Base-by-base conservation (phyloP, 208 protist genomes). In the Kentomonas sorsogonicus region DNA sequence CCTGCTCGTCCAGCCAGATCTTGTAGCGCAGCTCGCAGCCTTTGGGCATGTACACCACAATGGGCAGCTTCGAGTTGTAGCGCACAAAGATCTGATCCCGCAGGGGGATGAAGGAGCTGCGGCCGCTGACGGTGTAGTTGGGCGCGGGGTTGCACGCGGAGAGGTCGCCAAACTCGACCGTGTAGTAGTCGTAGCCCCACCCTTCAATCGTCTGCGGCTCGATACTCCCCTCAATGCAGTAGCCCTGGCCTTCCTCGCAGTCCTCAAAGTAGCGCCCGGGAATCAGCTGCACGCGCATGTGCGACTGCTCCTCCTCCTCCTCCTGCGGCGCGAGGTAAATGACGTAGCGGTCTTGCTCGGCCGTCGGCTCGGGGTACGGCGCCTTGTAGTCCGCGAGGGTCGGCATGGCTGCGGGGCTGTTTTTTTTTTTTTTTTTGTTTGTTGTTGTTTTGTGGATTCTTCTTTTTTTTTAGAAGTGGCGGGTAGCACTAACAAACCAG, bases 271-370 rank as follows among this genome's bases (percentile, higher is more conserved):
- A 41, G 20, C 68, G 70, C 23, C 83, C 83, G 15, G 83, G 77
- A 26, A 87, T 79, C 20, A 87, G 66, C 68, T 87, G 55, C 55
- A 91, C 48, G 54, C 77, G 72, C 57, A 71, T 83, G 61, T 80
- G 47, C 5, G 60, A 40, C 18, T 58, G 53, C 2, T 66, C 56
- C n/a, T n/a, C n/a, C n/a, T n/a, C n/a, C 34, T 79, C 59, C 18
- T 53, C 71, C 52, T 83, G 76, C 25, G 60, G 52, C 16, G 84
- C 74, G 45, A 87, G 79, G 58, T 81, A 80, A 46, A 91, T 82
- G 27, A 85, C 77, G 53, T 64, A 87, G 55, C 79, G 76, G 48
- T 72, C 68, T 59, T 91, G 77, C 22, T 80, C 68, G 7, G 66
- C 36, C 1, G 58, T 57, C n/a, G 84, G 64, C 48, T 57, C 65